Evolutionary conservation across 768 basidiomycete genomes (phyloP), one percentile per base, ranked within the genome.

Genomic region (Leccinum subtestaceum): DNA sequence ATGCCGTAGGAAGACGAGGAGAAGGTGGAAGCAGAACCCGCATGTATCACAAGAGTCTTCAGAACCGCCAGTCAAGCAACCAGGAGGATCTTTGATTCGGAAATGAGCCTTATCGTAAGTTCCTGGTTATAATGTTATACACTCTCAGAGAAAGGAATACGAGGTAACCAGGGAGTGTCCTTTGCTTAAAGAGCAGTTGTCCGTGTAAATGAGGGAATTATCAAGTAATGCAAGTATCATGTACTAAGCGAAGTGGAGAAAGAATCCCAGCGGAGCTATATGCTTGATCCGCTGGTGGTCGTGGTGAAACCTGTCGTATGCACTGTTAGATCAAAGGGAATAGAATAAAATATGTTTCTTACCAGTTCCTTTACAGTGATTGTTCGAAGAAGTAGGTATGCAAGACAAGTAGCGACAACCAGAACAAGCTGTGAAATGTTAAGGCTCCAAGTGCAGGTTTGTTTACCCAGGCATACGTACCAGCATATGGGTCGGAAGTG

Each of bases 321-420:
- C 10, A 36, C 29, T 34, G 51, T 63, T 25, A 69, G 59, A 21
- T 53, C 43, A 50, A 17, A 15, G 11, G 48, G 19, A 23, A 10
- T 2, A 45, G 3, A 11, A 11, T 34, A 36, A 21, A 23, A 12
- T 32, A 13, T 11, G 43, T 52, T 52, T 51, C 66, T 59, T 32
- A 75, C 72, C 78, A 29, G 71, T 81, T 74, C 79, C 80, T 70
- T 78, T 68, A 66, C 90, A 93, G 58, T 87, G 74, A 65, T 88
- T 84, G 61, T 91, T 93, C 1, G 81, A 74, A 34, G 78, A 72
- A 7, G 87, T 89, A 1, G 95, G 95, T 71, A 95, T 85, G 65
- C 95, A 97, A 2, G 92, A 94, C 5, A 97, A 75, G 72, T 92
- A 97, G 52, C 92, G 84, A 71, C 95, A 97, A 63, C 94, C 89